Base-by-base conservation (phyloP, 2,329 filamentous ascomycete genomes). In the Dothidotthia symphoricarpi region DNA sequence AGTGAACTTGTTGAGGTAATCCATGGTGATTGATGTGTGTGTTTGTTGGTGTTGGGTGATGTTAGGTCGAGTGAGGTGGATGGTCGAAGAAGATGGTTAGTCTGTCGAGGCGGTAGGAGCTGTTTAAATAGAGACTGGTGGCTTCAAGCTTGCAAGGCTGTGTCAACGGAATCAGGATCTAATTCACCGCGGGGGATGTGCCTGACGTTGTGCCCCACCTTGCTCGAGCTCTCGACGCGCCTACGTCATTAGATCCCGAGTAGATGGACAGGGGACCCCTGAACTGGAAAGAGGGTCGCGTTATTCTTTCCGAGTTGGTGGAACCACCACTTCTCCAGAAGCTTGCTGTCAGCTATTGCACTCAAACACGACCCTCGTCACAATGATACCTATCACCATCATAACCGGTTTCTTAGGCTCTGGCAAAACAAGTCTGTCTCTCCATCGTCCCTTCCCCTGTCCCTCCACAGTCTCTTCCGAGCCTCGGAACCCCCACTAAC, bases 321-420 rank as follows among this genome's bases (percentile, higher is more conserved):
- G n/a, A n/a, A n/a, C n/a, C n/a, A n/a, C n/a, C n/a, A n/a, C n/a
- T n/a, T n/a, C n/a, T n/a, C n/a, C n/a, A n/a, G n/a, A n/a, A n/a
- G n/a, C n/a, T n/a, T n/a, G n/a, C n/a, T n/a, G n/a, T n/a, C n/a
- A n/a, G n/a, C n/a, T n/a, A n/a, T n/a, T n/a, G n/a, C n/a, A n/a
- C n/a, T n/a, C n/a, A n/a, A n/a, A n/a, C n/a, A n/a, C n/a, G n/a
- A n/a, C n/a, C n/a, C n/a, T n/a, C n/a, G 19, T n/a, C 34, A 34
- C 33, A 34, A 64, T 63, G 59, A 93, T 89, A 52, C 89, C 90
- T 4, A 86, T 96, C 64, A 97, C 91, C 31, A 94, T 98, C 62
- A 76, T 98, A 36, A 98, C 93, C 4, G 93, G 93, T 64, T 98
- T 97, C 70, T 80, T 97, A 12, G 93, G 93, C 61, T 91, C 88